phyloP scores from a whole-genome alignment of 2,329 filamentous ascomycete genomes.

The Diplodia corticola region DNA sequence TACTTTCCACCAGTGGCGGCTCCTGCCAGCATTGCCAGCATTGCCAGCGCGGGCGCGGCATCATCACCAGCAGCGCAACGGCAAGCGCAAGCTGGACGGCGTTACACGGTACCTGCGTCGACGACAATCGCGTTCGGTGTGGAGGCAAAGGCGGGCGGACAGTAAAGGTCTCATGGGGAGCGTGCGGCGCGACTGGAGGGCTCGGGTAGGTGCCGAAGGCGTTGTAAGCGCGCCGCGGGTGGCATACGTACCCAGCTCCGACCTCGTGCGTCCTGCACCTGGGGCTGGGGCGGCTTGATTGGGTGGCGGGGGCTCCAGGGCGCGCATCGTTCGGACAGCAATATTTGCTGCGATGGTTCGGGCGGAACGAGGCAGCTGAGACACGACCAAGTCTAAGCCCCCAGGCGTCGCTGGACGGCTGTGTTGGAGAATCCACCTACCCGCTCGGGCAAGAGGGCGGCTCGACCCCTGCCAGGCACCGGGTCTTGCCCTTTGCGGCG shows the following conservation, averaged over 20 bases:
- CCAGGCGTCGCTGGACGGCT: not conserved
- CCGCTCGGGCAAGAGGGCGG: conserved; percentile 1
- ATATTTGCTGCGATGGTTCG: not conserved
- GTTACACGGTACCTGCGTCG: conserved; percentile 13
- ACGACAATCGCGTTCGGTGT: not conserved
- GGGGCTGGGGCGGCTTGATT: conserved; percentile 5
- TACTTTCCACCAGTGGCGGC: not conserved
- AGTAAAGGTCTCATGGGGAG: not conserved
- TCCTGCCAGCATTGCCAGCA: not conserved
- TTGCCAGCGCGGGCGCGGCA: not conserved
- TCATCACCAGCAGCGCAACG: not conserved
- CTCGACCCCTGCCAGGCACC: conserved; percentile 8
- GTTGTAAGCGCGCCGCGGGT: conserved; percentile 13
- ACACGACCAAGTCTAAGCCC: not conserved
- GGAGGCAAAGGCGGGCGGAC: not conserved
- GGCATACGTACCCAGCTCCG: not conserved
- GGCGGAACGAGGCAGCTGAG: not conserved
- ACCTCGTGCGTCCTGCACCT: not conserved
- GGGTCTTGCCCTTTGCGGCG: conserved; percentile 17
- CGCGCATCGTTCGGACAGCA: not conserved
- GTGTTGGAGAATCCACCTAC: conserved; percentile 5
- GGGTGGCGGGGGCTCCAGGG: not conserved
- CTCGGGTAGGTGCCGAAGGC: conserved; percentile 4
- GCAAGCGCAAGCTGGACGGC: not conserved
- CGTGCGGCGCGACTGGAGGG: not conserved